A percentile compares a stretch with the other conserved stretches of the same genome.
Conservation (phyloP, 1,139 yeast species). For the Suhomyces ambrosiae region DNA sequence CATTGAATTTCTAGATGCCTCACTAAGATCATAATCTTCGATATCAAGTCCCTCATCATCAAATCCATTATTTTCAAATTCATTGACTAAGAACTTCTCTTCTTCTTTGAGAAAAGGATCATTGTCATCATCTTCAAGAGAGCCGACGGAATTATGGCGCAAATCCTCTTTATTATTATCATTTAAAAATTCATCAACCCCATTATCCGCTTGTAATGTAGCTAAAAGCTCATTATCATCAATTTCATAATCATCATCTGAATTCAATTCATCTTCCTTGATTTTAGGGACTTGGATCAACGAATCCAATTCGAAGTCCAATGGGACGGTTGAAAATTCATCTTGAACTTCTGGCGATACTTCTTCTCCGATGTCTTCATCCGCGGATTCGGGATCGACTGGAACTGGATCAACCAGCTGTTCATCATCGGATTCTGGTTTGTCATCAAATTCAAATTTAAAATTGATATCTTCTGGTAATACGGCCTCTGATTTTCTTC, state of each 20-base stretch:
- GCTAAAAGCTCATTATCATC: conserved; percentile 73
- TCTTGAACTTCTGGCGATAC: conserved; percentile 26
- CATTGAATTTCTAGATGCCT: conserved; percentile 20
- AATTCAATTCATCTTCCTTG: conserved; percentile 54
- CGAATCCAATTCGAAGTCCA: conserved; percentile 42
- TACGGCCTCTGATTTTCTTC: conserved; percentile 43
- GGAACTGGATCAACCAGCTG: conserved; percentile 22
- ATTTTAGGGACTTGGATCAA: conserved; percentile 52
- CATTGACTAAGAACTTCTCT: conserved; percentile 49
- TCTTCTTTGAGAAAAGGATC: conserved; percentile 50
- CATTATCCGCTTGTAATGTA: conserved; percentile 60
- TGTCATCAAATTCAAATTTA: conserved; percentile 56
- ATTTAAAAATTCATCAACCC: conserved; percentile 40
- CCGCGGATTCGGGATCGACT: conserved; percentile 19
- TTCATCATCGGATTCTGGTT: conserved; percentile 19
- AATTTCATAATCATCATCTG: conserved; percentile 71
- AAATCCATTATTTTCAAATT: conserved; percentile 51
- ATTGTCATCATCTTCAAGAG: conserved; percentile 55
- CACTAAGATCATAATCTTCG: conserved; percentile 14
- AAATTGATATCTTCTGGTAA: conserved; percentile 56
- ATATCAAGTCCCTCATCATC: conserved; percentile 34
- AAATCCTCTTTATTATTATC: conserved; percentile 13
- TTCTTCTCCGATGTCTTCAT: conserved; percentile 77
- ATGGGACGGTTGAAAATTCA: conserved; percentile 17
- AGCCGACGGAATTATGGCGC: conserved; percentile 49